A percentile compares a stretch with the other conserved stretches of the same genome.
These are phyloP conservation scores for Leccinum subrobustum DNA, from an alignment of 1,284 basidiomycete species.

Conservation along the genomic window DNA sequence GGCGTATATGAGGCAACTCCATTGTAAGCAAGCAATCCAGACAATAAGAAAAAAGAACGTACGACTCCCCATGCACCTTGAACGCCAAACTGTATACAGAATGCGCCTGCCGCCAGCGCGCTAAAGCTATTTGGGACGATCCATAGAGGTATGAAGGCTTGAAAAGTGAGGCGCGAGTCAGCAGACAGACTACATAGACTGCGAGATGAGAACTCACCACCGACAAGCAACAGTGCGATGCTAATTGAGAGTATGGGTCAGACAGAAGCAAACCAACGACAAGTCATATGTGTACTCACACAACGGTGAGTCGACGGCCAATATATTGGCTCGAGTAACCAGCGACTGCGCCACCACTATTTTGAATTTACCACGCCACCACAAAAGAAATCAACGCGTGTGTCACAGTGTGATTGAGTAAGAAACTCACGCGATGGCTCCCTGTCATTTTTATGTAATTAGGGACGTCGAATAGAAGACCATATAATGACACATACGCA, in stretches of 20 bases:
- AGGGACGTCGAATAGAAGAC: not conserved
- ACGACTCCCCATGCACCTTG: slow-evolving; percentile 84
- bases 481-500: slow-evolving; percentile 50
- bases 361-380: slow-evolving; percentile 2
- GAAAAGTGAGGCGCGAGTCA: not conserved
- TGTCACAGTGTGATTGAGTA: not conserved
- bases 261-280: not conserved
- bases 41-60: slow-evolving; percentile 23
- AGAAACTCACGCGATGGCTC: slow-evolving; percentile 62
- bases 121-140: slow-evolving; percentile 72
- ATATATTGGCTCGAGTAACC: slow-evolving; percentile 61
- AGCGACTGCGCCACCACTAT: slow-evolving; percentile 72
- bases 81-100: slow-evolving; percentile 84
- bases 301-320: slow-evolving; percentile 85
- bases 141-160: slow-evolving; percentile 81
- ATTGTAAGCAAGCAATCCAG: slow-evolving; percentile 6
- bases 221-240: slow-evolving; percentile 56
- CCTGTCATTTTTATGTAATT: slow-evolving; percentile 42
- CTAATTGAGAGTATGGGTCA: slow-evolving; percentile 30
- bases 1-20: not conserved
- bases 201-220: slow-evolving; percentile 25
- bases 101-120: slow-evolving; percentile 73
- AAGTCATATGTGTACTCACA: slow-evolving; percentile 41
- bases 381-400: slow-evolving; percentile 1
- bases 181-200: not conserved